Evolutionary conservation across 169 alveolate species (phyloP), one percentile per base, ranked within the genome.

Genomic region (Plasmodium coatneyi): DNA sequence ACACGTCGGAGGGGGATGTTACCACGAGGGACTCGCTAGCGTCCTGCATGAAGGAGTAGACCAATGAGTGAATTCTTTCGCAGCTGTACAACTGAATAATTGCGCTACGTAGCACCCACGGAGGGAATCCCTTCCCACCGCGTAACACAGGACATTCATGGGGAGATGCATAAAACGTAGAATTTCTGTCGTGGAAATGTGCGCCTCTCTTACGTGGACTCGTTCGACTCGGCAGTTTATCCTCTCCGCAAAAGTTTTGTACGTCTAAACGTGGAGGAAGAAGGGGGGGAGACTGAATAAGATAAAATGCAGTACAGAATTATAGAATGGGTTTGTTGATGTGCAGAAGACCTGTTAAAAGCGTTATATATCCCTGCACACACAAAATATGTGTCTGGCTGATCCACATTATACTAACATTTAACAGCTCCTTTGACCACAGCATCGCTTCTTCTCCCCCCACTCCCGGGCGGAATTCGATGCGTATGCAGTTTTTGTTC

Each of bases 381-480:
- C n/a, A 9, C n/a, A 30, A 14, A 41, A 30, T 12, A 19, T 9
- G 34, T 36, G 22, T n/a, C 22, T 14, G 7, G 22, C 3, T 14
- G 60, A 49, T 66, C 2, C 30, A 34, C 22, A 49, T 49, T 39
- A 32, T 84, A 25, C 76, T n/a, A 41, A 84, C 92, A 19, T 84
- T 84, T 41, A 84, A 30, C 49, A 87, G 25, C 52, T 87, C 83
- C 14, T 12, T 60, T 39, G 93, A 87, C 93, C 93, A 87, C 5
- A 60, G 25, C 41, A 79, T 14, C 10, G 93, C 93, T 30, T 87
- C 93, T 16, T 60, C 82, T 12, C 93, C 93, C 16, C 93, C 93
- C 19, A 87, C 72, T 22, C 89, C 93, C 3, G 93, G 90, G 32
- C 93, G 93, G 71, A 78, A 87, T 79, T 87, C 93, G 22, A 87